phyloP scores from a whole-genome alignment of 345 rosid genomes.

The Euphorbia peplus region DNA sequence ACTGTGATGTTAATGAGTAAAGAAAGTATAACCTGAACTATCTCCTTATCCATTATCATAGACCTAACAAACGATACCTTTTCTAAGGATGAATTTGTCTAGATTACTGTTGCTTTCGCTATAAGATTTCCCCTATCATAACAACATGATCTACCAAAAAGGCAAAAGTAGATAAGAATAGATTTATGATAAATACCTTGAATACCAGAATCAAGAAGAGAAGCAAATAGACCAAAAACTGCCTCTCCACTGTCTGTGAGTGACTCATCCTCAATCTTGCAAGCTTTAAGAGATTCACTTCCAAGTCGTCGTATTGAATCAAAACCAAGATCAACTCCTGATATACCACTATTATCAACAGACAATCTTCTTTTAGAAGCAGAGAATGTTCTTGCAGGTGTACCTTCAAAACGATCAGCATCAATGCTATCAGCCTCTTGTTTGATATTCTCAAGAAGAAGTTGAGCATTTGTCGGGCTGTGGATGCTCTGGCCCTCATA shows the following conservation, averaged over 20 bases:
- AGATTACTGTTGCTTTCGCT: neutral
- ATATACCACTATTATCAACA: slow-evolving; percentile 36
- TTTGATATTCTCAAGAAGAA: slow-evolving; percentile 88
- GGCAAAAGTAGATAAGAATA: neutral
- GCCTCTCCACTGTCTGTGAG: slow-evolving; percentile 66
- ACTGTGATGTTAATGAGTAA: neutral
- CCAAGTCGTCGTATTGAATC: slow-evolving; percentile 45
- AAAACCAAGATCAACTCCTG: slow-evolving; percentile 40
- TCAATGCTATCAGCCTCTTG: slow-evolving; percentile 71
- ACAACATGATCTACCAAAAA: neutral
- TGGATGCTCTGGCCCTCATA: slow-evolving; percentile 77
- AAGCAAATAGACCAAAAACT: slow-evolving; percentile 68
- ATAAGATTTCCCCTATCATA: neutral
- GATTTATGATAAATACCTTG: slow-evolving; percentile 49
- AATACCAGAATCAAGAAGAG: slow-evolving; percentile 81
- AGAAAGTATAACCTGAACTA: neutral
- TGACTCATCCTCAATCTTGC: slow-evolving; percentile 80
- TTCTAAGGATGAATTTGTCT: neutral
- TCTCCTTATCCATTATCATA: neutral
- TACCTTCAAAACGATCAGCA: slow-evolving; percentile 42
- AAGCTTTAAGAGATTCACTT: slow-evolving; percentile 65
- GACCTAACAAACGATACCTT: neutral
- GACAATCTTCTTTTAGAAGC: slow-evolving; percentile 51
- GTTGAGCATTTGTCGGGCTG: slow-evolving; percentile 87
- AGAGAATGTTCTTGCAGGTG: slow-evolving; percentile 38